A percentile compares a stretch with the other conserved stretches of the same genome.
Conservation (phyloP, 2,329 filamentous ascomycete species). For the Fusarium denticulatum region DNA sequence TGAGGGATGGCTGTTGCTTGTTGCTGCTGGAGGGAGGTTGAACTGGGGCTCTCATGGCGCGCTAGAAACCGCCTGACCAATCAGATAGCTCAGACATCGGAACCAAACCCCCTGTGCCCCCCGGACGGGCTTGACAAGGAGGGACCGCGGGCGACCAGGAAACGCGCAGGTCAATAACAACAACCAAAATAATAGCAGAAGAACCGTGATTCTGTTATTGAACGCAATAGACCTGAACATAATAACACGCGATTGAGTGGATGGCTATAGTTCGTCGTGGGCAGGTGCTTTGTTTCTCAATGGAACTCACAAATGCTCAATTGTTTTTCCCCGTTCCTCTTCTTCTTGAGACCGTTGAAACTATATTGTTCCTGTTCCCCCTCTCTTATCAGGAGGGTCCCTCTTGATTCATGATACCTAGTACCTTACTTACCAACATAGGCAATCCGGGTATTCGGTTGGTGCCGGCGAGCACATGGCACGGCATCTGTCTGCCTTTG, state of each 20-base stretch:
- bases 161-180: constrained; percentile 46
- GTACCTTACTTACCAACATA: constrained; percentile 10
- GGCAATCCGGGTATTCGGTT: constrained; percentile 17
- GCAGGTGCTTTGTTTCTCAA: neutral
- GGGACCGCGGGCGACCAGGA: constrained; percentile 42
- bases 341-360: constrained; percentile 5
- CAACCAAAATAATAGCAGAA: constrained; percentile 41
- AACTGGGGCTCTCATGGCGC: constrained; percentile 37
- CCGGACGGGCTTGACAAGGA: constrained; percentile 24
- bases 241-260: neutral
- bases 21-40: constrained; percentile 44
- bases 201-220: constrained; percentile 26
- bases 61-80: constrained; percentile 38
- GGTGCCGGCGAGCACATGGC: constrained; percentile 24
- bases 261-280: neutral
- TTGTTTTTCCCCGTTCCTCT: neutral
- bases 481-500: neutral
- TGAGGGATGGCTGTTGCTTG: constrained; percentile 39
- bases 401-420: constrained; percentile 11
- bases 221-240: constrained; percentile 2
- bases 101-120: constrained; percentile 23
- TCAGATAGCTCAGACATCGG: constrained; percentile 22
- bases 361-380: constrained; percentile 1
- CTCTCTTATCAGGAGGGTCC: neutral
- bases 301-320: neutral